Evolutionary conservation across 352 stramenopile genomes (phyloP).

Genomic region (Achlya hypogyna): DNA sequence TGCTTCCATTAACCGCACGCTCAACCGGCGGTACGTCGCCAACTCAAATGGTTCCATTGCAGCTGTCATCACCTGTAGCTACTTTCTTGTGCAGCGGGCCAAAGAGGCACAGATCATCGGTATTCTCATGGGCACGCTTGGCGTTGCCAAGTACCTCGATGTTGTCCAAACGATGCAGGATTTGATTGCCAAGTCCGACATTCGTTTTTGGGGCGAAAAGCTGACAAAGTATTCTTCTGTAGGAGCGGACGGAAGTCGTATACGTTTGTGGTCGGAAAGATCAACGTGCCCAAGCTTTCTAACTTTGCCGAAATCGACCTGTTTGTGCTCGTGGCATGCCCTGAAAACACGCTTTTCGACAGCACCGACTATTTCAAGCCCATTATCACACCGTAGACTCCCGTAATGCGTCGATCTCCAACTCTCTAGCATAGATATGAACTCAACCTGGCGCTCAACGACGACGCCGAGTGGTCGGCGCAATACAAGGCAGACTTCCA

Average conservation of each 20-base stretch:
- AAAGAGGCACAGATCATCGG: constrained; percentile 91
- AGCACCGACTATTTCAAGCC: constrained; percentile 88
- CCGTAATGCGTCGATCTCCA: neutral
- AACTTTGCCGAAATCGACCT: constrained; percentile 98
- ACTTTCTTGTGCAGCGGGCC: constrained; percentile 88
- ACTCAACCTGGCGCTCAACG: constrained; percentile 88
- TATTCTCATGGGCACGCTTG: constrained; percentile 94
- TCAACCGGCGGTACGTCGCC: constrained; percentile 32
- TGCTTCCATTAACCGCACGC: constrained; percentile 48
- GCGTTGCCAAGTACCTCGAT: constrained; percentile 86
- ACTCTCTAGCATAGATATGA: constrained; percentile 42
- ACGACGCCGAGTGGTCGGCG: constrained; percentile 79
- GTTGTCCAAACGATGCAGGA: constrained; percentile 84
- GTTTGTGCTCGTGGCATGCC: constrained; percentile 94
- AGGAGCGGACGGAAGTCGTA: constrained; percentile 92
- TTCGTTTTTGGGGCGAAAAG: neutral
- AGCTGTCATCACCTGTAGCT: constrained; percentile 27
- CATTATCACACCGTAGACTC: constrained; percentile 80
- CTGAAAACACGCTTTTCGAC: constrained; percentile 92
- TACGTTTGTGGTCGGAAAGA: constrained; percentile 94
- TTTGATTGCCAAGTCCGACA: constrained; percentile 82
- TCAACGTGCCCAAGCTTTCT: constrained; percentile 95
- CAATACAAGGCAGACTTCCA: constrained; percentile 78
- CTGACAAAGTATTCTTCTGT: neutral
- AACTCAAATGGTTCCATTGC: neutral